phyloP scores from a whole-genome alignment of 2,329 filamentous ascomycete genomes.

The Chrysosporium keratinophilum region DNA sequence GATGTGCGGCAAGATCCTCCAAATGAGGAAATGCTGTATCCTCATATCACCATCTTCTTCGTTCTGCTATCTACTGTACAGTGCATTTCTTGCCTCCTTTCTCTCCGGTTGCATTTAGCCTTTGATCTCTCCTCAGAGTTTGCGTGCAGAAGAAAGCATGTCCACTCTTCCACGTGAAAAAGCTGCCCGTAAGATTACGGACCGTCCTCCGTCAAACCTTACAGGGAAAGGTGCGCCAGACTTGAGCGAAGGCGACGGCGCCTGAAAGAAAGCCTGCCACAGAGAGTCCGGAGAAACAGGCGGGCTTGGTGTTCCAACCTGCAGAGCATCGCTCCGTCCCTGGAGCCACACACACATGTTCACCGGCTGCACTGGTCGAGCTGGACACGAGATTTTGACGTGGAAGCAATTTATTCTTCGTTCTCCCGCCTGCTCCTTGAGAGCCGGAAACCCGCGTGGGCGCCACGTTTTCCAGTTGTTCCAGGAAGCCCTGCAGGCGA shows the following conservation, averaged over 20 bases:
- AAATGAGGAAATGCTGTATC: background rate
- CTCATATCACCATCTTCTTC: too few species aligned
- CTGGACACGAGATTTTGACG: background rate
- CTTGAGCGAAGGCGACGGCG: background rate
- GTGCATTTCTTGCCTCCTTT: background rate
- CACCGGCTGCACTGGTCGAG: background rate
- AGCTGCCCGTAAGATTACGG: conserved; percentile 1
- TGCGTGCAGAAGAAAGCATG: background rate
- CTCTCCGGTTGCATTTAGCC: background rate
- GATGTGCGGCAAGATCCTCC: background rate
- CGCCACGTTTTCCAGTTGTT: conserved; percentile 14
- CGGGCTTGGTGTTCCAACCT: too few species aligned
- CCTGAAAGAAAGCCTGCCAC: background rate
- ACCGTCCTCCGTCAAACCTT: conserved; percentile 1
- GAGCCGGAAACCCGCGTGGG: conserved; percentile 12
- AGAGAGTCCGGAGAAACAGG: background rate
- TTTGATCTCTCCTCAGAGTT: background rate
- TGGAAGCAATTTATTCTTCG: background rate
- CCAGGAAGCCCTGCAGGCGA: background rate
- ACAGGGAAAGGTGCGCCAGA: background rate
- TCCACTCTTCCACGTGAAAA: background rate
- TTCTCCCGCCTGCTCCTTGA: background rate
- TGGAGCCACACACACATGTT: background rate
- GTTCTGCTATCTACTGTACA: too few species aligned
- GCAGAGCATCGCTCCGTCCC: too few species aligned